A percentile compares a stretch with the other conserved stretches of the same genome.
phyloP scores from a whole-genome alignment of 805 yeast genomes.

The Lipomyces spencermartinsiae region DNA sequence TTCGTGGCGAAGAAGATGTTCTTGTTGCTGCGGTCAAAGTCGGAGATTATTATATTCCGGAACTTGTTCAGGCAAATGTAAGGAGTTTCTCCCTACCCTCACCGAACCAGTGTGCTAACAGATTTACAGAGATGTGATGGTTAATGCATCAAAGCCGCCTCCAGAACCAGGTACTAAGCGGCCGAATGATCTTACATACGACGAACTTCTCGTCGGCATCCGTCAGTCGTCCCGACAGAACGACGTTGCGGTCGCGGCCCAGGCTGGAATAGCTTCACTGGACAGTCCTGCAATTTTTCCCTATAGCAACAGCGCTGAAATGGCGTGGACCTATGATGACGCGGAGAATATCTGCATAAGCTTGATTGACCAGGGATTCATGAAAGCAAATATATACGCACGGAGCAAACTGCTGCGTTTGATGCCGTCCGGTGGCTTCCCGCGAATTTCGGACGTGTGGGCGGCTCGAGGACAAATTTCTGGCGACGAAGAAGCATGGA shows the following conservation, averaged over 20 bases:
- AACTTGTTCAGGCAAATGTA: conserved; percentile 39
- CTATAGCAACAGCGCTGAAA: conserved; percentile 19
- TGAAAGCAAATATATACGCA: conserved; percentile 47
- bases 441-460: conserved; percentile 31
- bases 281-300: conserved; percentile 22
- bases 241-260: conserved; percentile 5
- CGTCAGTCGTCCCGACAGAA: conserved; percentile 27
- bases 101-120: background rate
- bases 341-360: conserved; percentile 46
- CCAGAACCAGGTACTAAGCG: conserved; percentile 15
- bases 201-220: conserved; percentile 29
- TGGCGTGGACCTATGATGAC: conserved; percentile 34
- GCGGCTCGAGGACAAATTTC: conserved; percentile 14
- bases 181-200: conserved; percentile 36
- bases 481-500: conserved; percentile 37
- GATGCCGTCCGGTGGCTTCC: conserved; percentile 32
- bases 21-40: conserved; percentile 41
- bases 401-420: conserved; percentile 32
- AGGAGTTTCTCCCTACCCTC: background rate
- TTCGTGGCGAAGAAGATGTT: conserved; percentile 40
- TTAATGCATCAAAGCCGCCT: background rate
- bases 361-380: conserved; percentile 46
- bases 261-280: background rate
- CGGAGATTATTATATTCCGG: conserved; percentile 44
- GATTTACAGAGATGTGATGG: conserved; percentile 8